phyloP scores from a whole-genome alignment of 1,284 basidiomycete genomes.

The Sanghuangporus weigelae region DNA sequence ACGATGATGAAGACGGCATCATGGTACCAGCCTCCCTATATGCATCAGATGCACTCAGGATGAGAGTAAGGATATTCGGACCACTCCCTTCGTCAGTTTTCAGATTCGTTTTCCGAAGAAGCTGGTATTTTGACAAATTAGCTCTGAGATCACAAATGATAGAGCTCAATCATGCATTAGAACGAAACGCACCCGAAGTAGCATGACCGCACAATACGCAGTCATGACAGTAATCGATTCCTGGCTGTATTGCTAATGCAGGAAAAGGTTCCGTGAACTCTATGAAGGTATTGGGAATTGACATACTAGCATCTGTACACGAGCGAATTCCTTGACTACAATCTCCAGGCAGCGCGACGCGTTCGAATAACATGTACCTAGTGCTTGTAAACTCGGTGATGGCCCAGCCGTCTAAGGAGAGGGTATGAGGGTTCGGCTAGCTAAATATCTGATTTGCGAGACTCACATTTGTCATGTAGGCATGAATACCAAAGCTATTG shows the following conservation, averaged over 20 bases:
- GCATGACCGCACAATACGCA: constrained; percentile 73
- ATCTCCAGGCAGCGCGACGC: constrained; percentile 65
- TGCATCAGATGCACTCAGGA: constrained; percentile 64
- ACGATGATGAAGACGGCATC: constrained; percentile 54
- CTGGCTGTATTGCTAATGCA: constrained; percentile 66
- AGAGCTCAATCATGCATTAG: neutral
- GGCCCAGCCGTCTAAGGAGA: constrained; percentile 30
- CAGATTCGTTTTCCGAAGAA: constrained; percentile 57
- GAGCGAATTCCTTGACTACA: constrained; percentile 64
- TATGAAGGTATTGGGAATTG: neutral
- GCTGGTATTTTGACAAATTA: constrained; percentile 31
- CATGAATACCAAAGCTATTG: constrained; percentile 74
- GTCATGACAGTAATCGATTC: constrained; percentile 80
- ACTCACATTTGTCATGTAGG: constrained; percentile 50
- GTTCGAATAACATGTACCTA: constrained; percentile 67
- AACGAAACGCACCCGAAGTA: constrained; percentile 52
- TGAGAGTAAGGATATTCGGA: constrained; percentile 56
- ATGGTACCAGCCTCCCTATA: constrained; percentile 63
- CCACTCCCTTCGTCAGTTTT: constrained; percentile 50
- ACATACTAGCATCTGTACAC: constrained; percentile 68
- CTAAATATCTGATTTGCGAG: neutral
- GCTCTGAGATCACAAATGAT: neutral
- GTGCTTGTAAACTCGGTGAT: constrained; percentile 57
- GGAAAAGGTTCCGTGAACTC: neutral
- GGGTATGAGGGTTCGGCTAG: neutral